Percentiles rank a stretch among this genome's conserved stretches.
Conservation (phyloP, 2,329 filamentous ascomycete species). For the Diaporthe ilicicola region DNA sequence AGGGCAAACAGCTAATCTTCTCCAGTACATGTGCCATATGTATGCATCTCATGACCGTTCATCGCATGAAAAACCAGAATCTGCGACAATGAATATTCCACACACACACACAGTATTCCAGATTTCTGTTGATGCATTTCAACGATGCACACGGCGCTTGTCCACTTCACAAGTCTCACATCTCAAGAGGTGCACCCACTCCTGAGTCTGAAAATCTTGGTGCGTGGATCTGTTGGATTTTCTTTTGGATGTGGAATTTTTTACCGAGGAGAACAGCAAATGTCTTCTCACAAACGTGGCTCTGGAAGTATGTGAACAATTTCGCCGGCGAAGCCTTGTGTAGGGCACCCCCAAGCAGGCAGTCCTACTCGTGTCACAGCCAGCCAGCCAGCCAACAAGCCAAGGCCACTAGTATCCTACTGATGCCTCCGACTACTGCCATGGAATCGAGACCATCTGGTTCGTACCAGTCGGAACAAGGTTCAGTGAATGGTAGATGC, state of each 20-base stretch:
- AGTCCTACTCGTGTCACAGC: neutral
- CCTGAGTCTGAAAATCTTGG: too few species aligned
- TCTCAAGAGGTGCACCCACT: neutral
- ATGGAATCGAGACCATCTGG: too few species aligned
- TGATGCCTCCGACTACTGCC: neutral
- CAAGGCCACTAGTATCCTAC: neutral
- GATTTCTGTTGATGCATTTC: neutral
- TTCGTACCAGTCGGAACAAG: neutral
- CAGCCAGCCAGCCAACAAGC: neutral
- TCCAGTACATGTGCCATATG: too few species aligned
- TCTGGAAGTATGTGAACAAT: neutral
- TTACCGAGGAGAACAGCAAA: neutral
- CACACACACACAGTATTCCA: neutral
- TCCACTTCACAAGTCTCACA: neutral
- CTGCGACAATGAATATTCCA: neutral
- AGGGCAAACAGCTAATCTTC: neutral
- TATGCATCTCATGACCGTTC: too few species aligned
- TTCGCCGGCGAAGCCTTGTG: neutral
- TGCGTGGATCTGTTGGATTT: too few species aligned
- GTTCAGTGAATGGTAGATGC: too few species aligned
- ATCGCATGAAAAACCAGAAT: neutral
- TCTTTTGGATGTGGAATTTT: too few species aligned
- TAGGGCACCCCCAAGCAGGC: neutral
- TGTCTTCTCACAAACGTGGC: neutral
- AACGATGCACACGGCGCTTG: too few species aligned